These are phyloP conservation scores for Cadophora gregata DNA, from an alignment of 2,329 filamentous ascomycete species.

Conservation along the genomic window DNA sequence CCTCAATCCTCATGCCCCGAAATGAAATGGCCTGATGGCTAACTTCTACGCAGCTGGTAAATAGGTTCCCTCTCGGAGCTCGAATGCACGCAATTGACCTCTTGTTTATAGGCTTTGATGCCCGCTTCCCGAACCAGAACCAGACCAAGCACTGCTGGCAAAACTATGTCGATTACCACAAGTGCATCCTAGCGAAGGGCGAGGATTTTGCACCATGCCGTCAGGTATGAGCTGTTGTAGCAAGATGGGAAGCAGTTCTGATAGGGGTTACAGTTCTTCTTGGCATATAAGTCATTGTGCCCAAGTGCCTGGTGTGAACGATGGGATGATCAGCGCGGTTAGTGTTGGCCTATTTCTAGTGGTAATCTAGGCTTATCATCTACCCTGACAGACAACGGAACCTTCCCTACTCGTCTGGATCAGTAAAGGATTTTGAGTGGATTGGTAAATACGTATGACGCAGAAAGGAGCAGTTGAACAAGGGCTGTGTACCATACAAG, in stretches of 20 bases:
- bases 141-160: conserved; percentile 99
- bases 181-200: conserved; percentile 98
- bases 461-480: conserved; percentile 33
- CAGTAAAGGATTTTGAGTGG: conserved; percentile 41
- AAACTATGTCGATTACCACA: conserved; percentile 99
- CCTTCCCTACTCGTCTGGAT: conserved; percentile 71
- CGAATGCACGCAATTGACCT: conserved; percentile 31
- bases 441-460: conserved; percentile 22
- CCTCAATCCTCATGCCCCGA: conserved; percentile 31
- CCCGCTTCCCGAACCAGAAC: conserved; percentile 98
- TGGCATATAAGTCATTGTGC: conserved; percentile 97
- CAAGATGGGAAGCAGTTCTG: conserved; percentile 45
- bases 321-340: conserved; percentile 98
- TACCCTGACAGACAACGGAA: conserved; percentile 64
- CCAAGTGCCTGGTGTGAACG: conserved; percentile 90
- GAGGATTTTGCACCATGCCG: conserved; percentile 97
- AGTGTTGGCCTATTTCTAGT: conserved; percentile 46
- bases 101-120: conserved; percentile 80
- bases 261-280: conserved; percentile 74
- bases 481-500: conserved; percentile 43
- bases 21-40: conserved; percentile 46
- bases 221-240: conserved; percentile 67
- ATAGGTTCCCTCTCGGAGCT: conserved; percentile 38
- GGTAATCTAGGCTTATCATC: conserved; percentile 30
- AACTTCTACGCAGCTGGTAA: conserved; percentile 55